Percentiles rank a stretch among this genome's conserved stretches.
Conservation (phyloP, 345 rosid genomes). For the Euclidium syriacum region DNA sequence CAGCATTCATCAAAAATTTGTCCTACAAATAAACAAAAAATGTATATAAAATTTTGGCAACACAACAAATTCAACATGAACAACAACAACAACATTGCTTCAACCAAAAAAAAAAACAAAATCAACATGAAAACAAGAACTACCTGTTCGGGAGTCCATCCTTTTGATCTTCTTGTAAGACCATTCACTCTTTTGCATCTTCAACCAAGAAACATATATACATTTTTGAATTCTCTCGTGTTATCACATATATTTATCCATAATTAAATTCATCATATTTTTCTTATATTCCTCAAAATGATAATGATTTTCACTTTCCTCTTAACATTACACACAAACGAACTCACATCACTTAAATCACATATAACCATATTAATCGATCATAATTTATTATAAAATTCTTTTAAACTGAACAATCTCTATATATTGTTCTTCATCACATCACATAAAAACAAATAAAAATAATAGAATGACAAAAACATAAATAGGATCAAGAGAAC, state of each 20-base stretch:
- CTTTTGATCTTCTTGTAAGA: slow-evolving; percentile 11
- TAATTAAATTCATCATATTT: not conserved
- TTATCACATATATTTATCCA: not conserved
- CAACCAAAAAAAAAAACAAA: too few species aligned
- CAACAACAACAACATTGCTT: too few species aligned
- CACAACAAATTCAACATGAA: not conserved
- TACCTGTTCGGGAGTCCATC: slow-evolving; percentile 12
- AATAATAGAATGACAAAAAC: too few species aligned
- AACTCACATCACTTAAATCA: not conserved
- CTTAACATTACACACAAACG: not conserved
- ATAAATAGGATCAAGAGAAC: too few species aligned
- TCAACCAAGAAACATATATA: not conserved
- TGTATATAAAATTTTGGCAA: not conserved
- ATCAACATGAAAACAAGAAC: not conserved
- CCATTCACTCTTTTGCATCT: slow-evolving; percentile 6
- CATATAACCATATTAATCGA: too few species aligned
- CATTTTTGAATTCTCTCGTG: too few species aligned
- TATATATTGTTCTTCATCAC: too few species aligned
- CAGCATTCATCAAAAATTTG: slow-evolving; percentile 10
- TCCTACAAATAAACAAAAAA: slow-evolving; percentile 1
- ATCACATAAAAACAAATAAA: too few species aligned
- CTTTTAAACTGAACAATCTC: too few species aligned
- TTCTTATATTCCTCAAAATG: not conserved
- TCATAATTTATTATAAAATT: too few species aligned
- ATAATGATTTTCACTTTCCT: not conserved